Evolutionary conservation across 2,329 filamentous ascomycete species (phyloP), one percentile per base, ranked within the genome.

Genomic region (Aphanoascus verrucosus): DNA sequence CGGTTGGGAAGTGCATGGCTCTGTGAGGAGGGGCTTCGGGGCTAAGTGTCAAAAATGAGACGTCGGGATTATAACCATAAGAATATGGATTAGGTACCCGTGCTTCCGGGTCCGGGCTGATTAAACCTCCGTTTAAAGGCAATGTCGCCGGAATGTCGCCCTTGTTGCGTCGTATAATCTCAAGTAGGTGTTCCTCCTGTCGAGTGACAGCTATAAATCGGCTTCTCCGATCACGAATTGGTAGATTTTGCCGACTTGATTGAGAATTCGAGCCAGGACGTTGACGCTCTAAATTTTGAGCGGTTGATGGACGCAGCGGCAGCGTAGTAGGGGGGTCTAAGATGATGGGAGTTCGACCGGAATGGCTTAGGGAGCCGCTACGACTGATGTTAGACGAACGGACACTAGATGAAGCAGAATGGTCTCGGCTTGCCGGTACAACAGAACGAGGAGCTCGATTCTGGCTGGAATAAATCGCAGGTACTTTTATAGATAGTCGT

Each of bases 201-300:
- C 73, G 67, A 0, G 76, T 79, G 23, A 79, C 76, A 12, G 74
- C 71, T 64, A 79, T 77, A 17, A 77, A 63, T 41, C 72, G 69
- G 55, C 72, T 74, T 56, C 72, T 66, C 49, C 70, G 63, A 55
- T 70, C 67, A 14, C 60, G 58, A 17, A 53, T 6, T 4, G 52
- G 31, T 8, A 40, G 17, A 8, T 31, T 48, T 12, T 52, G 50
- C 53, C 67, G 62, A 44, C 55, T 50, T 45, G 61, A 63, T 31
- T 60, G 62, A 1, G 65, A 55, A 17, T 54, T 20, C 8, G 51
- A 48, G 5, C 54, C 57, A 23, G 49, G 37, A 20, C 38, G 28
- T 15, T 49, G 48, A 31, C 31, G 32, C 14, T 56, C 56, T 32
- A 53, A 50, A 32, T 49, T 59, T 43, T 63, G 61, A 20, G 55